A percentile compares a stretch with the other conserved stretches of the same genome.
These are phyloP conservation scores for Madurella fahalii DNA, from an alignment of 2,329 filamentous ascomycete species.

Conservation along the genomic window DNA sequence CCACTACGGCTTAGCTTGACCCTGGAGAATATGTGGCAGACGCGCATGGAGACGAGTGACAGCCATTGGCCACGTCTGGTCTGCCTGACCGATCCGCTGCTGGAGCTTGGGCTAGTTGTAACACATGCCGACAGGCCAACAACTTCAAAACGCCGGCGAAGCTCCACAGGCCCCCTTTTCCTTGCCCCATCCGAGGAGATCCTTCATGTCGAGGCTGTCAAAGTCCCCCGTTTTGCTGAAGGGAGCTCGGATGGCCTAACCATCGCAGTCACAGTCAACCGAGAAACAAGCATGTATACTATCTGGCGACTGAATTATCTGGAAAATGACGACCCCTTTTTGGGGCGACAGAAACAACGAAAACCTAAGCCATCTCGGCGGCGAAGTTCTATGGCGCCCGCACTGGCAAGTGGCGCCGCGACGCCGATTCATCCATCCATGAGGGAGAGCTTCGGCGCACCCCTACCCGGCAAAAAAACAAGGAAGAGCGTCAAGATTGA, in stretches of 20 bases:
- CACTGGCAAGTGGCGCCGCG: conserved; percentile 67
- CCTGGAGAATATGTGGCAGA: conserved; percentile 56
- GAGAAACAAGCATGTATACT: conserved; percentile 70
- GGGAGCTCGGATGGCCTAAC: conserved; percentile 51
- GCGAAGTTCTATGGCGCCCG: conserved; percentile 62
- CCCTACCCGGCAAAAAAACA: conserved; percentile 49
- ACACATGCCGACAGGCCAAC: conserved; percentile 46
- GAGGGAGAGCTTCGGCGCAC: conserved; percentile 72
- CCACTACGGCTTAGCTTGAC: conserved; percentile 51
- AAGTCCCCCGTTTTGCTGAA: conserved; percentile 46
- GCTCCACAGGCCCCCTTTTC: conserved; percentile 46
- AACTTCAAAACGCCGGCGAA: conserved; percentile 37
- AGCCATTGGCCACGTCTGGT: conserved; percentile 72
- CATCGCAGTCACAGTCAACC: conserved; percentile 76
- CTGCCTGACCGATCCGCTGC: conserved; percentile 77
- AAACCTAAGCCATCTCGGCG: conserved; percentile 48
- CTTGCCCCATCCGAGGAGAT: conserved; percentile 78
- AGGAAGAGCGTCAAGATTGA: conserved; percentile 45
- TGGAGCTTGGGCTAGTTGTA: conserved; percentile 81
- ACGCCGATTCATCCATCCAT: conserved; percentile 70
- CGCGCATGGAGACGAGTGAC: conserved; percentile 48
- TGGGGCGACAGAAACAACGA: conserved; percentile 43
- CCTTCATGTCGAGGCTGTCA: conserved; percentile 69
- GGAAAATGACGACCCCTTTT: conserved; percentile 58
- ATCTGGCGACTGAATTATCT: conserved; percentile 82